Evolutionary conservation across 495 filamentous ascomycete species (phyloP).

Genomic region (Penicillium simplicissimum): DNA sequence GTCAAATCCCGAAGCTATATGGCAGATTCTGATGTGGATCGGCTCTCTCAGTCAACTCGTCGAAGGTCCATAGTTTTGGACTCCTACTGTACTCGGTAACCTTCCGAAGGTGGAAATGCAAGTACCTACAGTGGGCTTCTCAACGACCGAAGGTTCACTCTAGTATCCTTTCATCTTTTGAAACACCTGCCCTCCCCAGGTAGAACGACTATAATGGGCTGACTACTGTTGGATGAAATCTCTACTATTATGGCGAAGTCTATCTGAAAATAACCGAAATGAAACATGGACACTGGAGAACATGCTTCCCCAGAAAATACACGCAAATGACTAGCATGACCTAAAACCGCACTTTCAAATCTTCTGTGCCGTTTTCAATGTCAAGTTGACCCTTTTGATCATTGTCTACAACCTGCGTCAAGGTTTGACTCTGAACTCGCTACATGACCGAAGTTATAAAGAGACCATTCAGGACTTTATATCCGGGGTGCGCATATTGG

Average conservation of each 20-base stretch:
- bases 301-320: neutral
- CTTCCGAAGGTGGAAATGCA: neutral
- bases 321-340: neutral
- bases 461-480: constrained; percentile 2
- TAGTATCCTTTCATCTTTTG: neutral
- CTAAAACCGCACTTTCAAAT: neutral
- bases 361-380: neutral
- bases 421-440: neutral
- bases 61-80: no score
- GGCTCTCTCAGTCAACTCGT: no score
- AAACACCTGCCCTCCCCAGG: neutral
- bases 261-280: no score
- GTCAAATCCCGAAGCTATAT: no score
- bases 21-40: no score
- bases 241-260: no score
- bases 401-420: neutral
- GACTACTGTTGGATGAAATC: neutral
- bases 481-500: neutral
- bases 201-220: neutral
- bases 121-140: neutral
- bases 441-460: neutral
- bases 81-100: neutral
- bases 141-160: neutral
- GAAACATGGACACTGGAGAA: no score
- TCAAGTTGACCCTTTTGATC: neutral